Percentiles rank a stretch among this genome's conserved stretches.
These are phyloP conservation scores for Suillus weaverae DNA, from an alignment of 768 basidiomycete species.

Conservation along the genomic window DNA sequence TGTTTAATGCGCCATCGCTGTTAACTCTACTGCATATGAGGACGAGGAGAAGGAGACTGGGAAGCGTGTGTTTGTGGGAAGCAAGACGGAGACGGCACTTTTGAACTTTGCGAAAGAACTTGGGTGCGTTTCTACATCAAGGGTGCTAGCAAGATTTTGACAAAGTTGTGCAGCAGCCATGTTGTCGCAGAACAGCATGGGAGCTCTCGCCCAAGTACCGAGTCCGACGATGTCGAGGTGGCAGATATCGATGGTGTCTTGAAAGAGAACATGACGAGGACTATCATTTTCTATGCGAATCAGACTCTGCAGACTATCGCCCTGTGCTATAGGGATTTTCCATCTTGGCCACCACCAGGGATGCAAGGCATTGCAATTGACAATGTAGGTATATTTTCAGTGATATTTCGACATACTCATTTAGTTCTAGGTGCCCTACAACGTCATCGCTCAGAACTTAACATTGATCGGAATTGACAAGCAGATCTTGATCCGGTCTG, in stretches of 20 bases:
- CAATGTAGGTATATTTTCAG: constrained; percentile 44
- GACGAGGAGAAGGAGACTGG: constrained; percentile 65
- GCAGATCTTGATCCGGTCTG: constrained; percentile 88
- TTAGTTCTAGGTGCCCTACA: constrained; percentile 57
- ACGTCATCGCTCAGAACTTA: constrained; percentile 66
- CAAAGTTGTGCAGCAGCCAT: constrained; percentile 70
- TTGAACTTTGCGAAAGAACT: constrained; percentile 82
- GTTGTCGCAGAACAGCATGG: constrained; percentile 55
- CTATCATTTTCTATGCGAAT: constrained; percentile 97
- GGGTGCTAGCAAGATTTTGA: constrained; percentile 92
- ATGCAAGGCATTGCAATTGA: constrained; percentile 40
- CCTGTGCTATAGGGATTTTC: constrained; percentile 87
- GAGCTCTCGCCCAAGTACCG: constrained; percentile 16
- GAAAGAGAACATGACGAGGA: constrained; percentile 81
- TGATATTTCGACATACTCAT: constrained; percentile 13
- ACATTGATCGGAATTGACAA: constrained; percentile 92
- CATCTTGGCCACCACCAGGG: constrained; percentile 77
- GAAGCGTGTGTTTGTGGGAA: constrained; percentile 72
- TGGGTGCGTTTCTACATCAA: constrained; percentile 85
- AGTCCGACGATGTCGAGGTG: constrained; percentile 47
- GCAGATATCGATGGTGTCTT: constrained; percentile 63
- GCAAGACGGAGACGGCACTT: constrained; percentile 94
- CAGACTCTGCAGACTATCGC: constrained; percentile 95
- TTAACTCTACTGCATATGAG: constrained; percentile 96
- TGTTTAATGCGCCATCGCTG: constrained; percentile 84